Evolutionary conservation across 805 yeast genomes (phyloP).

Genomic region (Lipomyces starkeyi): DNA sequence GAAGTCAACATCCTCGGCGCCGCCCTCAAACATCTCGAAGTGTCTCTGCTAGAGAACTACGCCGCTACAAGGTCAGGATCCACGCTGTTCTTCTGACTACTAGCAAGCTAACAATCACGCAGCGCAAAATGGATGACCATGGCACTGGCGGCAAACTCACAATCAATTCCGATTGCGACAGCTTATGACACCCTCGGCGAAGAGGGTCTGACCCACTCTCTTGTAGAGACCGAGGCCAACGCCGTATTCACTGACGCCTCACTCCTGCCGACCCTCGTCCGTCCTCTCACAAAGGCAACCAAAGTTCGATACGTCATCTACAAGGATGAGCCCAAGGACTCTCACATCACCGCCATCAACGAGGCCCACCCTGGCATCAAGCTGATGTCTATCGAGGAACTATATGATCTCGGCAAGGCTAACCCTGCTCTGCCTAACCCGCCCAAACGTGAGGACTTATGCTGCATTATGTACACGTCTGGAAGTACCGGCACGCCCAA

Average conservation of each 20-base stretch:
- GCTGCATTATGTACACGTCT: constrained; percentile 86
- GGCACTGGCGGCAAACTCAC: constrained; percentile 64
- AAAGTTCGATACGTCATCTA: constrained; percentile 73
- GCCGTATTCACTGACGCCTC: constrained; percentile 86
- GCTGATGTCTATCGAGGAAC: constrained; percentile 67
- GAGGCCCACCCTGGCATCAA: constrained; percentile 78
- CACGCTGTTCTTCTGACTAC: constrained; percentile 5
- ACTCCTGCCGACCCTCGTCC: constrained; percentile 67
- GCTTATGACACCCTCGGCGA: constrained; percentile 97
- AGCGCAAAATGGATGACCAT: constrained; percentile 35
- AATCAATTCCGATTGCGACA: constrained; percentile 84
- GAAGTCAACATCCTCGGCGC: constrained; percentile 64
- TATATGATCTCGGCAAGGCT: constrained; percentile 63
- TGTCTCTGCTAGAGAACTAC: constrained; percentile 76
- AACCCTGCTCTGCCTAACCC: constrained; percentile 52
- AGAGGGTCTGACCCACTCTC: constrained; percentile 74
- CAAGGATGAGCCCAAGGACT: constrained; percentile 55
- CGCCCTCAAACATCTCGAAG: constrained; percentile 77
- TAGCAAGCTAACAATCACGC: no score
- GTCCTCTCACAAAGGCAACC: constrained; percentile 70
- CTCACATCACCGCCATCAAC: constrained; percentile 57
- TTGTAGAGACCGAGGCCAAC: constrained; percentile 77
- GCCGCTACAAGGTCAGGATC: constrained; percentile 64
- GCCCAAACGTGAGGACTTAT: constrained; percentile 63
- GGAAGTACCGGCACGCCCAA: constrained; percentile 87